Conservation (phyloP, 164 flowering plant genomes). For the Tetracentron sinense region DNA sequence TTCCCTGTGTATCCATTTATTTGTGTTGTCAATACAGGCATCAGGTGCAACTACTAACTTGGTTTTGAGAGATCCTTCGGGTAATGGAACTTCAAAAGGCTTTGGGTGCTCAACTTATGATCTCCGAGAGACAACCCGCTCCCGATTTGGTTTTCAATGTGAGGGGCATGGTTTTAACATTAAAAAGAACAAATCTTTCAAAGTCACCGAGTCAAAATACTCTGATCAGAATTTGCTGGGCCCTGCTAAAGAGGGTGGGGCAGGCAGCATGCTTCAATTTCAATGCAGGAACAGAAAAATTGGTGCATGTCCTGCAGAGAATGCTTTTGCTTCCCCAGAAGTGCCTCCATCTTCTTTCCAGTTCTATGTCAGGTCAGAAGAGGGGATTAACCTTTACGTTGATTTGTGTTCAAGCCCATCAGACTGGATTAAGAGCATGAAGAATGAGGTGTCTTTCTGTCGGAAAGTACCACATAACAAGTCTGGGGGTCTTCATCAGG, state of each 20-base stretch:
- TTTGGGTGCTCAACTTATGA: constrained; percentile 14
- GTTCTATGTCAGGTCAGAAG: constrained; percentile 52
- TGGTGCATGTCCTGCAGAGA: constrained; percentile 18
- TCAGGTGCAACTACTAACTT: constrained; percentile 9
- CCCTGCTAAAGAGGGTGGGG: constrained; percentile 4
- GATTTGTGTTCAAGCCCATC: constrained; percentile 47
- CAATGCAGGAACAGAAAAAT: constrained; percentile 1
- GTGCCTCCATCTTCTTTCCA: constrained; percentile 33
- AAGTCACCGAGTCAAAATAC: not conserved
- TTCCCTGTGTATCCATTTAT: not conserved
- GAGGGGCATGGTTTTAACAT: constrained; percentile 1
- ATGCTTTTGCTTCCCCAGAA: constrained; percentile 5
- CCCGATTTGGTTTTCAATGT: constrained; percentile 6
- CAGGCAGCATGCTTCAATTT: constrained; percentile 3
- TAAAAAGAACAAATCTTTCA: constrained; percentile 11
- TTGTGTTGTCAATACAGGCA: constrained; percentile 17
- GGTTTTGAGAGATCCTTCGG: constrained; percentile 13
- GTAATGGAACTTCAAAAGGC: constrained; percentile 17
- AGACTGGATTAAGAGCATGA: constrained; percentile 43
- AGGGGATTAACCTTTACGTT: constrained; percentile 51
- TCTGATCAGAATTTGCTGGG: constrained; percentile 2
- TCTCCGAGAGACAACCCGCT: constrained; percentile 6
- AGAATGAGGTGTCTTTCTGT: constrained; percentile 30
- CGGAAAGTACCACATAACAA: constrained; percentile 17
- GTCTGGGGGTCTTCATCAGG: constrained; percentile 25